Evolutionary conservation across 345 rosid species (phyloP), one percentile per base, ranked within the genome.

Genomic region (Euclidium syriacum): DNA sequence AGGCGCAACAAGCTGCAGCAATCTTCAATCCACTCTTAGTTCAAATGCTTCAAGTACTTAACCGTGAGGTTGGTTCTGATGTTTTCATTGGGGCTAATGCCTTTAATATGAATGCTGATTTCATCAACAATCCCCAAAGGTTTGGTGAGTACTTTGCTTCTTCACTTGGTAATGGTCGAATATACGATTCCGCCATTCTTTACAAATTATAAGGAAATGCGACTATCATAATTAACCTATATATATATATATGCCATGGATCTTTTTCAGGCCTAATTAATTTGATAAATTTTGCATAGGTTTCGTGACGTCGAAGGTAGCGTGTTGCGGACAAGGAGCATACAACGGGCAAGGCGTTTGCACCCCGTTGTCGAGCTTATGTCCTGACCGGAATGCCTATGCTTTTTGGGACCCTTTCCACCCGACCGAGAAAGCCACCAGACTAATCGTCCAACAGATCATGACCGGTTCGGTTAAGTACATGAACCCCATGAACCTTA

Each of bases 321-420:
- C 90, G 0, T 88, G 90, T 3, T 86, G 85, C 2, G 94, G 88
- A 3, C 96, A 86, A 75, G 91, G 94, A 52, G 80, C 85, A 2
- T 82, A 79, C 36, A 82, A 81, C 55, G 96, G 94, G 15, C 66
- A 77, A 17, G 94, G 94, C 12, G 70, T 86, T 12, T 88, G 96
- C 53, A 84, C 79, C 0, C n/a, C 16, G 1, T 67, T 74, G 6
- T 88, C 87, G 1, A 84, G 74, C 73, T 42, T 88, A 53, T 88
- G 96, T 76, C 78, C 73, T 6, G 68, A 88, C 72, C 67, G 90
- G 27, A 80, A 80, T n/a, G 15, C 49, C 2, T 78, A 62, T 58
- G 94, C 67, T 0, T 82, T 86, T 43, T 85, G 90, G 94, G 96
- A 88, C 46, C 64, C 84, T 53, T 88, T 80, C 53, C 96, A 88